Percentiles rank a stretch among this genome's conserved stretches.
phyloP scores from a whole-genome alignment of 1,284 basidiomycete species.

The Cryptococcus sp. region DNA sequence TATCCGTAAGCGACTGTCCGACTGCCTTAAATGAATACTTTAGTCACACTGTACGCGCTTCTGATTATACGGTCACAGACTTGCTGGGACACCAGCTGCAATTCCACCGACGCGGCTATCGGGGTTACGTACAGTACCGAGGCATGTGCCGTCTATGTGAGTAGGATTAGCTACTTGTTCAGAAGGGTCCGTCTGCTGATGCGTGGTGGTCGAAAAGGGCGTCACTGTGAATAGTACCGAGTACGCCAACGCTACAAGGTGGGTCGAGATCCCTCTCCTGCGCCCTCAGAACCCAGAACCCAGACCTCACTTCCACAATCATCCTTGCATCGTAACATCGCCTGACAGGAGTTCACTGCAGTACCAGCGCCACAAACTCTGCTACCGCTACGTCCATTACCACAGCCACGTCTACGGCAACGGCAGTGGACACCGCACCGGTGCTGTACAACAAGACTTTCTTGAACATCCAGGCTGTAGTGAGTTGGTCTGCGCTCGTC shows the following conservation, averaged over 20 bases:
- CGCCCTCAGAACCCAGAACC: not conserved
- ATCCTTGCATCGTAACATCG: not conserved
- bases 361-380: not conserved
- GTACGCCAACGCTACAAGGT: not conserved
- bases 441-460: slow-evolving; percentile 18
- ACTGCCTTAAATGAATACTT: not conserved
- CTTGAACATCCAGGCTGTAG: slow-evolving; percentile 32
- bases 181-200: not conserved
- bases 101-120: slow-evolving; percentile 15
- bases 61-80: not conserved
- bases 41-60: not conserved
- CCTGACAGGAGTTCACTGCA: too few species aligned
- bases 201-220: slow-evolving; percentile 3
- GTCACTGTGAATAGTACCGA: slow-evolving; percentile 1
- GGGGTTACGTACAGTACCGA: slow-evolving; percentile 22
- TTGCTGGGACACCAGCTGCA: slow-evolving; percentile 24
- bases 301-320: not conserved
- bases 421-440: slow-evolving; percentile 18
- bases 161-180: not conserved
- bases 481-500: slow-evolving; percentile 10
- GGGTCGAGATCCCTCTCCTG: not conserved
- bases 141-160: slow-evolving; percentile 25
- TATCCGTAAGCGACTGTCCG: slow-evolving; percentile 21
- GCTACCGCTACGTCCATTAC: not conserved
- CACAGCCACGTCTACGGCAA: not conserved